Conservation (phyloP, 345 rosid genomes). For the Pistacia vera region DNA sequence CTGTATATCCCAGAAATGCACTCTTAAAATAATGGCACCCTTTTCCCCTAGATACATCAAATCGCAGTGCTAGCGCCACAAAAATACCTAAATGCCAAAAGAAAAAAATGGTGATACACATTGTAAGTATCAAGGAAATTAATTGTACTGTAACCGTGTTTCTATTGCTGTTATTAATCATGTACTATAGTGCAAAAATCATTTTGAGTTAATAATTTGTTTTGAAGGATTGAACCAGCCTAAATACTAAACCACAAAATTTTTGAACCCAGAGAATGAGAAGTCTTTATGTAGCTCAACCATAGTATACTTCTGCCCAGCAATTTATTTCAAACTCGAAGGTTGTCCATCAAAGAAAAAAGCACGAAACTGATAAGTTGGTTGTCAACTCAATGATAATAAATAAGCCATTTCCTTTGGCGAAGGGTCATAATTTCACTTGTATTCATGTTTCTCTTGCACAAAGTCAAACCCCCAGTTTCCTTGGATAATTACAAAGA, state of each 20-base stretch:
- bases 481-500: neutral
- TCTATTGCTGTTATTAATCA: neutral
- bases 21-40: slow-evolving; percentile 89
- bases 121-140: neutral
- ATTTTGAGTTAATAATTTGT: neutral
- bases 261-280: neutral
- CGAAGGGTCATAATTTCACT: neutral
- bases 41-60: slow-evolving; percentile 92
- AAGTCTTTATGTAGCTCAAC: neutral
- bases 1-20: slow-evolving; percentile 82
- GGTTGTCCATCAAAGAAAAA: neutral
- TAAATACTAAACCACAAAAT: neutral
- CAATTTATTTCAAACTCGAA: neutral
- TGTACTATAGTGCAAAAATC: neutral
- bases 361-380: neutral
- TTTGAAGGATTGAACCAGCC: neutral
- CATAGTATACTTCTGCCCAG: neutral
- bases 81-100: slow-evolving; percentile 66
- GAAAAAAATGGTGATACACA: neutral
- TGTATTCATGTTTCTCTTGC: neutral
- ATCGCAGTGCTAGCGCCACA: slow-evolving; percentile 93
- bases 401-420: no score
- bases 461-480: neutral
- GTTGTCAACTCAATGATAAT: neutral
- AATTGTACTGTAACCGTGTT: neutral